These are phyloP conservation scores for Penicillium sclerotigenum DNA, from an alignment of 2,329 filamentous ascomycete genomes.

Conservation along the genomic window DNA sequence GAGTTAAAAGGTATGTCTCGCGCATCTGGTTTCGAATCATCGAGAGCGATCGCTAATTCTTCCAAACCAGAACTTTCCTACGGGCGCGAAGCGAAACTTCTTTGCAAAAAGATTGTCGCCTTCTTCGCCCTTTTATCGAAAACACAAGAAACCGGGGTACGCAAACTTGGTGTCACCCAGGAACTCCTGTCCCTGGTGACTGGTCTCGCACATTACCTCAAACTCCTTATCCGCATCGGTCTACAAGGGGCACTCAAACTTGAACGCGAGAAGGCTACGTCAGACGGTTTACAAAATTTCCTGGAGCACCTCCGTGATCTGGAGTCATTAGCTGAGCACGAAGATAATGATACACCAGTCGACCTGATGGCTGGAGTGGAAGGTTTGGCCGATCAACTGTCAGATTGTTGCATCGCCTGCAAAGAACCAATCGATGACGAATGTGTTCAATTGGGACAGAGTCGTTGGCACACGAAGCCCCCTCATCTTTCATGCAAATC, in stretches of 20 bases:
- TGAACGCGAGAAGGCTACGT: slow-evolving; percentile 74
- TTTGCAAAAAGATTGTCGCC: slow-evolving; percentile 99
- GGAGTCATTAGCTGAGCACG: slow-evolving; percentile 64
- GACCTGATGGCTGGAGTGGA: slow-evolving; percentile 65
- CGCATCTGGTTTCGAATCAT: slow-evolving; percentile 1
- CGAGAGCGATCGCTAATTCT: slow-evolving; percentile 21
- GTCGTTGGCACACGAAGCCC: slow-evolving; percentile 73
- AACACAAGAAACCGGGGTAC: slow-evolving; percentile 83
- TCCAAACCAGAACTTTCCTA: slow-evolving; percentile 72
- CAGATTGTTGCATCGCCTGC: slow-evolving; percentile 80
- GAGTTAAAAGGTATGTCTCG: slow-evolving; percentile 68
- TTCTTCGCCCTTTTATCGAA: slow-evolving; percentile 96
- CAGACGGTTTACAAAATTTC: slow-evolving; percentile 76
- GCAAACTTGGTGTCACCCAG: slow-evolving; percentile 92
- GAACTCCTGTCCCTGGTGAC: slow-evolving; percentile 97
- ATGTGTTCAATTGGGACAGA: slow-evolving; percentile 71
- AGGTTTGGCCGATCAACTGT: slow-evolving; percentile 68
- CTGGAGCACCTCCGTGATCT: slow-evolving; percentile 79
- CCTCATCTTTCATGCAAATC: slow-evolving; percentile 66
- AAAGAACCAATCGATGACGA: slow-evolving; percentile 90
- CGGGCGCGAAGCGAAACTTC: slow-evolving; percentile 89
- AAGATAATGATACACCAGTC: slow-evolving; percentile 61
- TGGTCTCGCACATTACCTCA: slow-evolving; percentile 92
- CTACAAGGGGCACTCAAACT: slow-evolving; percentile 88
- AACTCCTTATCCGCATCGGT: slow-evolving; percentile 94